Evolutionary conservation across 2,329 filamentous ascomycete species (phyloP).

Genomic region (Seiridium unicorne): DNA sequence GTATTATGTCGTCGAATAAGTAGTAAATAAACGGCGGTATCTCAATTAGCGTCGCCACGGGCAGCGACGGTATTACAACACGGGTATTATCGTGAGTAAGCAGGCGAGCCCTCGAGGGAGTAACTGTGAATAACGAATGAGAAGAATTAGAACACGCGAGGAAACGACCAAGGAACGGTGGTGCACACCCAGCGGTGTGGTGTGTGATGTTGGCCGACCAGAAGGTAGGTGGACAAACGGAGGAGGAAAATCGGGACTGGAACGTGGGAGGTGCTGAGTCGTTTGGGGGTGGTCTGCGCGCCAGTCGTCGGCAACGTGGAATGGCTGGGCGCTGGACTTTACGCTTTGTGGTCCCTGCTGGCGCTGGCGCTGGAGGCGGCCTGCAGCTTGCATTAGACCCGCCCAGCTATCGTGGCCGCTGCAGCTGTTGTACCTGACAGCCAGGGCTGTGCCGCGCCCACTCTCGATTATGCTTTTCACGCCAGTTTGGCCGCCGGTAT

Average conservation of each 20-base stretch:
- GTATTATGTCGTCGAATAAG: not conserved
- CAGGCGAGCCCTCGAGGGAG: not conserved
- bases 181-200: constrained; percentile 1
- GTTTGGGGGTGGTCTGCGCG: not conserved
- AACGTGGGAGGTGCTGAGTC: not conserved
- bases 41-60: not conserved
- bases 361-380: not conserved
- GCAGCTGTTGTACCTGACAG: not conserved
- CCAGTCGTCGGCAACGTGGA: not conserved
- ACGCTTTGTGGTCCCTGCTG: not conserved
- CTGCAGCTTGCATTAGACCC: not conserved
- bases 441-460: not conserved
- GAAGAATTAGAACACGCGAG: not conserved
- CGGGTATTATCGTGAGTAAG: not conserved
- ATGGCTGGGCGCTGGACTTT: not conserved
- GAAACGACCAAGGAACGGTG: not conserved
- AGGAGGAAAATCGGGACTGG: not conserved
- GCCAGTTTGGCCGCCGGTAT: not conserved
- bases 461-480: not conserved
- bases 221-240: not conserved
- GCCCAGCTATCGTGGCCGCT: not conserved
- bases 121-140: not conserved
- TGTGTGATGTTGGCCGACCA: not conserved
- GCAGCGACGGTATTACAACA: not conserved
- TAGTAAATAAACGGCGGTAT: not conserved